phyloP scores from a whole-genome alignment of 257 asterid genomes.

The Fraxinus americana region DNA sequence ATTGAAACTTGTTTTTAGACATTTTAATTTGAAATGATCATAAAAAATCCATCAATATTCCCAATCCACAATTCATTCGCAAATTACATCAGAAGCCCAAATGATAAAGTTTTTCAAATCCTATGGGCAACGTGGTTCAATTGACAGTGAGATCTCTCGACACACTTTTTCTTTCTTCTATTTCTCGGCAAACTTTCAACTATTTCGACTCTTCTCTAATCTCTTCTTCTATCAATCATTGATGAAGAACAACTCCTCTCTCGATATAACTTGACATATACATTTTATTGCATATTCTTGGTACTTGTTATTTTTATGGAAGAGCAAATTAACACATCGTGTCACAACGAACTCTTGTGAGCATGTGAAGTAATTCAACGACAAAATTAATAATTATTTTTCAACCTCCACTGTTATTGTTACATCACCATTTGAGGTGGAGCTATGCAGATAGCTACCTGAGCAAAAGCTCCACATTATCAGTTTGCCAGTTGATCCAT shows the following conservation, averaged over 20 bases:
- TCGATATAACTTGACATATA: background rate
- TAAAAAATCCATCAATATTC: background rate
- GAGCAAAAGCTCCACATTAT: background rate
- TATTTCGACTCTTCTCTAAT: background rate
- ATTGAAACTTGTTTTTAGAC: background rate
- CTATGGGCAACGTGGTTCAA: constrained; percentile 45
- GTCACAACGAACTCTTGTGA: constrained; percentile 12
- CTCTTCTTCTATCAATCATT: background rate
- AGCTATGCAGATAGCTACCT: background rate
- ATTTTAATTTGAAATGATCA: background rate
- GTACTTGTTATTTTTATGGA: background rate
- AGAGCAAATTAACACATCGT: background rate
- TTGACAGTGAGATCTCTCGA: constrained; percentile 61
- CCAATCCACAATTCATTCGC: background rate
- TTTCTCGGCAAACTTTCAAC: constrained; percentile 15
- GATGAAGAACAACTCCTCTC: background rate
- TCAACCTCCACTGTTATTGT: background rate
- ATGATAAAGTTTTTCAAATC: background rate
- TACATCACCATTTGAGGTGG: background rate
- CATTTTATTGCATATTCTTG: background rate
- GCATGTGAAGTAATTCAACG: constrained; percentile 10
- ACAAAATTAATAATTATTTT: background rate
- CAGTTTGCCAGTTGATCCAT: background rate
- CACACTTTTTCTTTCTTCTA: constrained; percentile 42
- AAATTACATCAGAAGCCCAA: constrained; percentile 11